phyloP scores from a whole-genome alignment of 2,329 filamentous ascomycete species.

The Colletotrichum magnum region DNA sequence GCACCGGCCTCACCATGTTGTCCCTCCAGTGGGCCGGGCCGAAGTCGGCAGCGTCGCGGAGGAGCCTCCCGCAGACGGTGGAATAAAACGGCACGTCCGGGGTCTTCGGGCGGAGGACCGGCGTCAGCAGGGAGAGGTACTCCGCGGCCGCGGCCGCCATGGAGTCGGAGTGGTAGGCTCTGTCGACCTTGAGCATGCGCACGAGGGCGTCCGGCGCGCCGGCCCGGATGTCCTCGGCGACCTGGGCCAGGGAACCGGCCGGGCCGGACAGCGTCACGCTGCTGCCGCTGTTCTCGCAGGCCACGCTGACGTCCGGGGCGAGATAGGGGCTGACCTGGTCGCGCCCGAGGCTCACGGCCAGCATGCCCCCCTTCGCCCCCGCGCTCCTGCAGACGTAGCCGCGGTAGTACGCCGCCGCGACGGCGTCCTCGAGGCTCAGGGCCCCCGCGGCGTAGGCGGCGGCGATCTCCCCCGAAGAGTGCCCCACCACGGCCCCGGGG shows the following conservation, averaged over 20 bases:
- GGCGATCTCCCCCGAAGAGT: slow-evolving; percentile 58
- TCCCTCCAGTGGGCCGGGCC: slow-evolving; percentile 36
- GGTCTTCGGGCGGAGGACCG: background rate
- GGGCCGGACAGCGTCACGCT: slow-evolving; percentile 48
- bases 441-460: slow-evolving; percentile 53
- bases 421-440: slow-evolving; percentile 48
- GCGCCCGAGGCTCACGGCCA: slow-evolving; percentile 49
- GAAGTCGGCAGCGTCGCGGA: slow-evolving; percentile 12
- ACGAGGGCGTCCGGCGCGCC: slow-evolving; percentile 10
- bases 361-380: slow-evolving; percentile 49
- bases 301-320: slow-evolving; percentile 18
- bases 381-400: slow-evolving; percentile 44
- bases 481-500: slow-evolving; percentile 51
- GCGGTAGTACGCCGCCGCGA: slow-evolving; percentile 53
- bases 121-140: slow-evolving; percentile 22
- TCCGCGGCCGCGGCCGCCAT: slow-evolving; percentile 27
- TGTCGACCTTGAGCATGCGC: slow-evolving; percentile 13
- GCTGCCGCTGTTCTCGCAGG: slow-evolving; percentile 41
- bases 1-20: slow-evolving; percentile 39
- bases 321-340: slow-evolving; percentile 21
- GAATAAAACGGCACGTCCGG: slow-evolving; percentile 26
- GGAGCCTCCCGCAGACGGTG: slow-evolving; percentile 7
- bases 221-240: slow-evolving; percentile 46
- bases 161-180: slow-evolving; percentile 33
- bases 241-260: slow-evolving; percentile 40